A percentile compares a stretch with the other conserved stretches of the same genome.
Evolutionary conservation across 768 basidiomycete genomes (phyloP).

Genomic region (Boletellus emodensis): DNA sequence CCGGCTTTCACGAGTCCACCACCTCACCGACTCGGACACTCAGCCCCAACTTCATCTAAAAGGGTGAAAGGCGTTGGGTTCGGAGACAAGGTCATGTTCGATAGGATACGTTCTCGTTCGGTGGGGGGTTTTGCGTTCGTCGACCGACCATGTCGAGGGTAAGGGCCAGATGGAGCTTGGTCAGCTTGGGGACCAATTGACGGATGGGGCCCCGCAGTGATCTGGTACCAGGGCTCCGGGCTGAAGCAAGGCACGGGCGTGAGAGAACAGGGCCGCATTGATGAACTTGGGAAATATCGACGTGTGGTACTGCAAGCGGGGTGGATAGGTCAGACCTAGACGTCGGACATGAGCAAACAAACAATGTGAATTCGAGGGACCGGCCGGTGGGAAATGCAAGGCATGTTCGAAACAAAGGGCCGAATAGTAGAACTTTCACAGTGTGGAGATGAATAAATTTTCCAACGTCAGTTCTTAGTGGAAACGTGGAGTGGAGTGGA

Average conservation of each 20-base stretch:
- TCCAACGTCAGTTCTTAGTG: neutral
- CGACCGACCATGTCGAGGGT: neutral
- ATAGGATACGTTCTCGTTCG: neutral
- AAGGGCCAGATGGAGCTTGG: neutral
- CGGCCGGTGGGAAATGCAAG: too few relatives aligned
- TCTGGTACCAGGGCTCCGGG: slow-evolving; percentile 10
- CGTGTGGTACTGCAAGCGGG: too few relatives aligned
- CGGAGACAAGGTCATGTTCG: slow-evolving; percentile 2
- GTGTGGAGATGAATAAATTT: neutral
- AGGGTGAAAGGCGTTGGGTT: slow-evolving; percentile 8
- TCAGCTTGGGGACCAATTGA: slow-evolving; percentile 1
- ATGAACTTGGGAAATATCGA: too few relatives aligned
- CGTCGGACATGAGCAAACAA: too few relatives aligned
- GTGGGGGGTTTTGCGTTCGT: neutral
- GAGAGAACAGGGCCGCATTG: neutral
- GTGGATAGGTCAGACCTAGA: too few relatives aligned
- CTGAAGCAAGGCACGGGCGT: neutral
- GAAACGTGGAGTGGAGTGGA: neutral
- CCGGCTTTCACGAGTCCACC: too few relatives aligned
- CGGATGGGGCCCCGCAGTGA: slow-evolving; percentile 6
- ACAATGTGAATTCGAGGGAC: too few relatives aligned
- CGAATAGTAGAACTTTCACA: neutral
- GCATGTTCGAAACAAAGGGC: too few relatives aligned
- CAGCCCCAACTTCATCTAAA: neutral
- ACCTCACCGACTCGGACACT: neutral